Evolutionary conservation across 352 stramenopile species (phyloP).

Genomic region (Pythium monospermum): DNA sequence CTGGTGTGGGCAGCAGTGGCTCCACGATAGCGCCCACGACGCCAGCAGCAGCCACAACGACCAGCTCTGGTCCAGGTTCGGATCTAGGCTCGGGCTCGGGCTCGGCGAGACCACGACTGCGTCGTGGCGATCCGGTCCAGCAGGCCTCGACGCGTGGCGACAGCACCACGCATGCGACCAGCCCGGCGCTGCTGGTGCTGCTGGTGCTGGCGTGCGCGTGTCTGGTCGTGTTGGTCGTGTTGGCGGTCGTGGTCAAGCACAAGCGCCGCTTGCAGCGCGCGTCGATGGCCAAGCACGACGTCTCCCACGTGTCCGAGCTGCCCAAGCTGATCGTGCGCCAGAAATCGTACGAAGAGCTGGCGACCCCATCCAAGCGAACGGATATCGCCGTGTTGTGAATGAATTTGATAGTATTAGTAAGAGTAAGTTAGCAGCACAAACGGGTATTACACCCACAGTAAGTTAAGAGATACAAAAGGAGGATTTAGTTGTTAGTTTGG

Average conservation of each 20-base stretch:
- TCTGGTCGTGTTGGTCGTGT: constrained; percentile 20
- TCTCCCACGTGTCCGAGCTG: constrained; percentile 20
- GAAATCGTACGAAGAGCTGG: constrained; percentile 26
- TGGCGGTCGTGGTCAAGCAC: constrained; percentile 26
- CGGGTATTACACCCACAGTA: not conserved
- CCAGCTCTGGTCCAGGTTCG: too few species aligned
- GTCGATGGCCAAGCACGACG: constrained; percentile 13
- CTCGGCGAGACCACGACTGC: not conserved
- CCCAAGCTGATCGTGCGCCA: constrained; percentile 11
- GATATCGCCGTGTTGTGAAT: constrained; percentile 21
- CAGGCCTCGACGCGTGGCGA: constrained; percentile 2
- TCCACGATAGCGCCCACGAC: not conserved
- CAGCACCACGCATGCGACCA: constrained; percentile 14
- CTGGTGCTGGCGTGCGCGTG: constrained; percentile 19
- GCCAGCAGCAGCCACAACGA: not conserved
- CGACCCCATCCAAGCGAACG: constrained; percentile 13
- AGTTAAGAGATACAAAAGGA: not conserved
- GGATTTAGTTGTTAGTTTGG: too few species aligned
- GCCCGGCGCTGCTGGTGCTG: constrained; percentile 25
- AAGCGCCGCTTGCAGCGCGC: constrained; percentile 17
- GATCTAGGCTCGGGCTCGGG: not conserved
- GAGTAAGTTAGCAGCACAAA: not conserved
- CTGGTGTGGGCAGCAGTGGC: too few species aligned
- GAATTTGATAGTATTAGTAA: not conserved
- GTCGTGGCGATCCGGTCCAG: too few species aligned